Base-by-base conservation (phyloP, 1,284 basidiomycete genomes). In the Ceratobasidium sp. region DNA sequence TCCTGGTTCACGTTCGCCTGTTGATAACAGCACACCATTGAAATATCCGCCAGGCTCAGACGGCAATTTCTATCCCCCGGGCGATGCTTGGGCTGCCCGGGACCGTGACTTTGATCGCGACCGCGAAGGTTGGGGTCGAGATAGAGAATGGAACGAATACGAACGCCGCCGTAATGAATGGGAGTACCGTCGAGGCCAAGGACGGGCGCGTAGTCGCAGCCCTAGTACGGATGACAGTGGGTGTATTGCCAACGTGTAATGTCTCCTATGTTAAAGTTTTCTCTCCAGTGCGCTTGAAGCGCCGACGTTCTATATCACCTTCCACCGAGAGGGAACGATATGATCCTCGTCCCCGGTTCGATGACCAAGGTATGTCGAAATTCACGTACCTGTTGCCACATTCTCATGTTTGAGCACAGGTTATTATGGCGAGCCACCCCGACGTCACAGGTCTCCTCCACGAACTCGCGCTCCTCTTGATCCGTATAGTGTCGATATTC, bases 261-360 rank as follows among this genome's bases (percentile, higher is more conserved):
- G n/a, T n/a, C n/a, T n/a, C n/a, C 44, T 18, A 62, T 60, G 25
- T 30, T 59, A 40, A 66, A n/a, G 60, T 75, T 72, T 9, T 59
- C 74, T 75, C 76, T n/a, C 46, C 76, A 87, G 83, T 80, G 79
- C 86, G 83, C 73, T 33, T 60, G 33, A 95, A 95, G 81, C 88
- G 93, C 72, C 88, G 92, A 74, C 86, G 93, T 72, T 95, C 93
- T 21, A 81, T 86, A 74, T 95, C 93, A n/a, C 93, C 93, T n/a
- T 90, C 67, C n/a, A 48, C 88, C 75, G 91, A 92, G 77, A 83
- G 88, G 74, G 90, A 91, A 72, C 83, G 91, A 67, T 92, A 88
- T 77, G 91, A 93, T 73, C 89, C 91, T 62, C 85, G 92, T 58
- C 91, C 91, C 54, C 86, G 92, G 58, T 92, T 91, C 78, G 86